A percentile compares a stretch with the other conserved stretches of the same genome.
These are phyloP conservation scores for Trametes maxima DNA, from an alignment of 768 basidiomycete species.

Conservation along the genomic window DNA sequence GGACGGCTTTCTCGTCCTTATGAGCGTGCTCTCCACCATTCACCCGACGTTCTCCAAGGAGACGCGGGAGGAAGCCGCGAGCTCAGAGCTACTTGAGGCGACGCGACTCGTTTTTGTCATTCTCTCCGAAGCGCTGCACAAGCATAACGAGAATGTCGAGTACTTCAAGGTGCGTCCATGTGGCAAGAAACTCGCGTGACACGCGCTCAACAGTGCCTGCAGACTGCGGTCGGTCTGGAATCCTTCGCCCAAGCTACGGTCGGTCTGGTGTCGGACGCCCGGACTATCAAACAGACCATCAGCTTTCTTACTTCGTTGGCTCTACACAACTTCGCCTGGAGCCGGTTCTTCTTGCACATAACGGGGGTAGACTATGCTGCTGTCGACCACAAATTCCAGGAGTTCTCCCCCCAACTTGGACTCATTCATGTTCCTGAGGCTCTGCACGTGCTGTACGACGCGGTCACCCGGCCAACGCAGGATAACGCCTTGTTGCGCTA, in stretches of 20 bases:
- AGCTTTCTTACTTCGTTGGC: slow-evolving; percentile 72
- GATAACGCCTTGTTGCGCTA: slow-evolving; percentile 50
- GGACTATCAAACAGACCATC: slow-evolving; percentile 55
- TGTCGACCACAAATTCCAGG: slow-evolving; percentile 45
- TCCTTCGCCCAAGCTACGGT: slow-evolving; percentile 62
- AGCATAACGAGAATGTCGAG: slow-evolving; percentile 53
- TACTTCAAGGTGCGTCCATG: slow-evolving; percentile 64
- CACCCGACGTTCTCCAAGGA: slow-evolving; percentile 39
- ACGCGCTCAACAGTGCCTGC: neutral
- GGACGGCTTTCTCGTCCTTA: slow-evolving; percentile 77
- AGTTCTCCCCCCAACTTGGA: slow-evolving; percentile 43
- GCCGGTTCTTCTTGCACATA: slow-evolving; percentile 55
- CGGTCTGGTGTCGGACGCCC: slow-evolving; percentile 49
- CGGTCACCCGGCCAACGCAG: slow-evolving; percentile 40
- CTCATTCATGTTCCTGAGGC: slow-evolving; percentile 62
- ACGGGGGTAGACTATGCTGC: slow-evolving; percentile 45
- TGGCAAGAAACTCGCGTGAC: too few species aligned
- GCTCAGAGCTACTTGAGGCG: slow-evolving; percentile 48
- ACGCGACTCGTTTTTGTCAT: slow-evolving; percentile 65
- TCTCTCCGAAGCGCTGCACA: slow-evolving; percentile 62
- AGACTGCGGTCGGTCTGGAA: slow-evolving; percentile 66
- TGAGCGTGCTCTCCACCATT: slow-evolving; percentile 70
- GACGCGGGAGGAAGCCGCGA: slow-evolving; percentile 30
- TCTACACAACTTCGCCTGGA: slow-evolving; percentile 62
- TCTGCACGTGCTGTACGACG: slow-evolving; percentile 59